These are phyloP conservation scores for Astragalus glycyphyllos DNA, from an alignment of 306 rosid genomes.

Conservation along the genomic window DNA sequence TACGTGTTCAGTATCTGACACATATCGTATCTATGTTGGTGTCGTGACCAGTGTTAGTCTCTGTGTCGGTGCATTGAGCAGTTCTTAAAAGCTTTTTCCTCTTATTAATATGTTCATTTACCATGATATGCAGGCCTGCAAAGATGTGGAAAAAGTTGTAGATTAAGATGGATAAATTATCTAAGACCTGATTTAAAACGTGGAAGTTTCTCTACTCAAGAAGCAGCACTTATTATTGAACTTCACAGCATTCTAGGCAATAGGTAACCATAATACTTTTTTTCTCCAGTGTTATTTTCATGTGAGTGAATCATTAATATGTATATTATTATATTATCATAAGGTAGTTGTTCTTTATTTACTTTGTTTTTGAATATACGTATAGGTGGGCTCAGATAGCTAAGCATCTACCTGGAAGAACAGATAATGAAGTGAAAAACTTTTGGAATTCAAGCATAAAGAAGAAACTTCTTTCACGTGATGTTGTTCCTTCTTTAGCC, in stretches of 20 bases:
- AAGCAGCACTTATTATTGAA: constrained; percentile 83
- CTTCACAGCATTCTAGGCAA: constrained; percentile 94
- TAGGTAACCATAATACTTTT: constrained; percentile 50
- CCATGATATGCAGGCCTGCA: constrained; percentile 61
- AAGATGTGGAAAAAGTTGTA: constrained; percentile 96
- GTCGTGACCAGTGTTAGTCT: no score
- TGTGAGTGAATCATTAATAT: constrained; percentile 18
- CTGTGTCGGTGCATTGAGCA: no score
- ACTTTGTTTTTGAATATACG: neutral
- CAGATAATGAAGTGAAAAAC: constrained; percentile 97
- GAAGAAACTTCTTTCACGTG: constrained; percentile 77
- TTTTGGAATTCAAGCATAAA: constrained; percentile 98
- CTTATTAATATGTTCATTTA: neutral
- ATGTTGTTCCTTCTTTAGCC: constrained; percentile 52
- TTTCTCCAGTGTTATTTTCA: neutral
- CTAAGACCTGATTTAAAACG: constrained; percentile 96
- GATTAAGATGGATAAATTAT: constrained; percentile 96
- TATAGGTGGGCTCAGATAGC: constrained; percentile 98
- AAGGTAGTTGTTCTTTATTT: constrained; percentile 7
- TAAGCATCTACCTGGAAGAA: constrained; percentile 94
- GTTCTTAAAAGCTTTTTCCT: neutral
- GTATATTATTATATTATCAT: constrained; percentile 3
- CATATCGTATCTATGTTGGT: no score
- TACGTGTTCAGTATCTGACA: no score
- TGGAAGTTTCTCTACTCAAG: constrained; percentile 93